Evolutionary conservation across 23 red algal genomes (phyloP), one percentile per base, ranked within the genome.

Genomic region (Gracilaria domingensis): DNA sequence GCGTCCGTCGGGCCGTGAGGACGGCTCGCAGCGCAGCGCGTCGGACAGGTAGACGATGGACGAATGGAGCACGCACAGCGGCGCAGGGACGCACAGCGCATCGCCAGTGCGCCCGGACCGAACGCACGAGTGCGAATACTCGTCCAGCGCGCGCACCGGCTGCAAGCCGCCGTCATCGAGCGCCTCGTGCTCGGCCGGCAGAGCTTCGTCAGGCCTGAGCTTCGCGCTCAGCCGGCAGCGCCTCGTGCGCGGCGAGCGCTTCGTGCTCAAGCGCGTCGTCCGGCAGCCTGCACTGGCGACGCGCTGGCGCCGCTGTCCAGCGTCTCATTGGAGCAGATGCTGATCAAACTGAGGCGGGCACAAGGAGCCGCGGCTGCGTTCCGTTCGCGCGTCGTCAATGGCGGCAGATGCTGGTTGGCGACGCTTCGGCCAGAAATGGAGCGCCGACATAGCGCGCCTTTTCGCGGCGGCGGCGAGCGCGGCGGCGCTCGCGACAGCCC

Each of bases 71-170:
- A 93, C 66, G 72, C 90, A 93, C 57, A 93, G 61, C 90, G 90
- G 81, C 24, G 75, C 64, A 58, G 84, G 90, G 47, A 93, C 90
- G 70, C 90, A 93, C 79, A 93, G 49, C 44, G 59, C 81, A 38
- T 64, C 59, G 4, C 59, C 59, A 4, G n/a, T 64, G 59, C 5
- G 8, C 7, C 59, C 21, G 8, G 59, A 64, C 4, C 21, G 59
- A 4, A 64, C 21, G 28, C 59, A 64, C n/a, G 59, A 28, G 59
- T 64, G 59, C 59, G 59, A 6, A 18, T 28, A 64, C 59, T 28
- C n/a, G 28, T 64, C 59, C n/a, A 11, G 59, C 59, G 59, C 59
- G 21, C 28, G 59, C 59, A 64, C 59, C n/a, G n/a, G n/a, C n/a
- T n/a, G n/a, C n/a, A n/a, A n/a, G n/a, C n/a, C n/a, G n/a, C n/a